Evolutionary conservation across 768 basidiomycete species (phyloP).

Genomic region (Phlegmacium glaucopus): DNA sequence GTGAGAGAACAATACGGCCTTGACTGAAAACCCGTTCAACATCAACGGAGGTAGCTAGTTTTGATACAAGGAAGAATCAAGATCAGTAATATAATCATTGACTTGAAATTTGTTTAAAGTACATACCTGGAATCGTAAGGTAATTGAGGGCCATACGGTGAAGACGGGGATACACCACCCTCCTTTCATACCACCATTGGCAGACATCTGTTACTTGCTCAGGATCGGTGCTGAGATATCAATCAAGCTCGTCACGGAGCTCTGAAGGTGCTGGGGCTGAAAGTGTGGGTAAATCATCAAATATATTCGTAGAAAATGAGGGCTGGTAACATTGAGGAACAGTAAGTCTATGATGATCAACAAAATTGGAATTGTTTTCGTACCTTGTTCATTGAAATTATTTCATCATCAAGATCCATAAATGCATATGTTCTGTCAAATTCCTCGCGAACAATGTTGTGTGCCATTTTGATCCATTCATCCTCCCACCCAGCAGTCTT

Average conservation of each 20-base stretch:
- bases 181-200: too few relatives aligned
- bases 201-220: too few relatives aligned
- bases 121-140: too few relatives aligned
- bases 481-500: too few relatives aligned
- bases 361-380: neutral
- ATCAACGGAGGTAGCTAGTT: conserved; percentile 20
- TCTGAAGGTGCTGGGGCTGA: conserved; percentile 4
- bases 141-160: too few relatives aligned
- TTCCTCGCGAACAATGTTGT: too few relatives aligned
- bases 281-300: conserved; percentile 20
- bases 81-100: neutral
- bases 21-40: conserved; percentile 20
- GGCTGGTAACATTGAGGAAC: neutral
- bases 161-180: too few relatives aligned
- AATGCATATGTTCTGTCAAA: conserved; percentile 1
- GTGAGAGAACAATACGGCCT: conserved; percentile 4
- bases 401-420: neutral
- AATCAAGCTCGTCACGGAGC: conserved; percentile 16
- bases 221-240: too few relatives aligned
- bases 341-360: too few relatives aligned
- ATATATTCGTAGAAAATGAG: conserved; percentile 19
- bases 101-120: conserved; percentile 9
- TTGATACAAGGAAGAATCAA: neutral
- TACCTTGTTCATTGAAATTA: neutral
- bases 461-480: too few relatives aligned